Conservation (phyloP, 768 basidiomycete genomes). For the Boletus pseudopeckii region DNA sequence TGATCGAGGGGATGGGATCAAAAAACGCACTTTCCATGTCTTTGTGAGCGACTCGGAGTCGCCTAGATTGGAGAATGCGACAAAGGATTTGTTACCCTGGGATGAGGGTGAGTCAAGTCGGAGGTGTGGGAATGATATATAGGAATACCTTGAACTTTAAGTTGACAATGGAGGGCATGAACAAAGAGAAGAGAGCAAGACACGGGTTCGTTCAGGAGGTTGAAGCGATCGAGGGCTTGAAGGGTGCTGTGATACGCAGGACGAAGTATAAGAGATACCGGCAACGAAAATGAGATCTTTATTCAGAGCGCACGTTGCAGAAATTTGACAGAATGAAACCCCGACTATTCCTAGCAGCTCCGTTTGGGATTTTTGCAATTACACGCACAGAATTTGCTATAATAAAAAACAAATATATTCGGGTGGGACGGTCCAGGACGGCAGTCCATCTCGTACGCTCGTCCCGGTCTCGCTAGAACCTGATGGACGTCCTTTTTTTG, state of each 20-base stretch:
- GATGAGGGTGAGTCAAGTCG: slow-evolving; percentile 6
- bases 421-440: slow-evolving; percentile 2
- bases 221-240: slow-evolving; percentile 18
- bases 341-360: slow-evolving; percentile 31
- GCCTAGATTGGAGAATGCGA: slow-evolving; percentile 85
- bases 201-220: not conserved
- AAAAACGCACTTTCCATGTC: slow-evolving; percentile 76
- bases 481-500: slow-evolving; percentile 12
- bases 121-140: not conserved
- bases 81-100: slow-evolving; percentile 91
- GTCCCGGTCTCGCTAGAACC: slow-evolving; percentile 16
- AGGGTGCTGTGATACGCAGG: slow-evolving; percentile 4
- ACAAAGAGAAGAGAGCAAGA: not conserved
- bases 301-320: slow-evolving; percentile 26
- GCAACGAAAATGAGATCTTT: slow-evolving; percentile 16
- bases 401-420: slow-evolving; percentile 14
- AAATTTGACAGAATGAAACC: slow-evolving; percentile 32
- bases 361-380: slow-evolving; percentile 21
- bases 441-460: slow-evolving; percentile 14
- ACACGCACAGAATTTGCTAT: slow-evolving; percentile 11
- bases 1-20: slow-evolving; percentile 2
- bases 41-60: slow-evolving; percentile 82
- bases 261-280: slow-evolving; percentile 27
- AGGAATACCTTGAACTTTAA: slow-evolving; percentile 73
- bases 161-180: slow-evolving; percentile 79